Base-by-base conservation (phyloP, 306 rosid species). In the Dalbergia oliveri region DNA sequence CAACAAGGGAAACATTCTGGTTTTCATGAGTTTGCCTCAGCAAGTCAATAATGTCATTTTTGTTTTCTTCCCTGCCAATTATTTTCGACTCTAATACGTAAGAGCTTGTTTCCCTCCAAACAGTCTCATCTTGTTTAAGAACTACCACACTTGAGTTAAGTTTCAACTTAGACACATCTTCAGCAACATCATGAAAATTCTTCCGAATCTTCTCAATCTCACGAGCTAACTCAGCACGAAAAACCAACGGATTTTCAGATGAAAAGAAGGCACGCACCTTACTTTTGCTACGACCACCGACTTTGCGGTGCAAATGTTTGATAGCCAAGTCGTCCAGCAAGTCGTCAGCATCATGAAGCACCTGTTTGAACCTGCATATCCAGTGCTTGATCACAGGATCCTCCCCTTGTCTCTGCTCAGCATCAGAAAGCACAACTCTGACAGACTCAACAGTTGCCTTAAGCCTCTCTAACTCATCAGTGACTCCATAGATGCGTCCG, bases 261-360 rank as follows among this genome's bases (percentile, higher is more conserved):
- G 80, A 76, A 35, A 63, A 50, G 26, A 76, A 76, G 63, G 3
- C 16, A 4, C 80, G 37, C 15, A 76, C 72, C 72, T 76, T 6
- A 9, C 39, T 49, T 26, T 26, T 37, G 8, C 11, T 0, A 4
- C 2, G 19, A 61, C n/a, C 11, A 7, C 6, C 33, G 35, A 76
- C 61, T 5, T 76, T 66, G 58, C 16, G 37, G 3, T 23, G 16
- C 34, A 64, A 9, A 11, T 15, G 35, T 11, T 76, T 15, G 16
- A 66, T 50, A 4, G 7, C 10, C 10, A 76, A 8, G 7, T 34
- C 80, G 49, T 76, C 72, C 0, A 76, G 12, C 72, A 76, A 50
- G 49, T 76, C 26, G 2, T 76, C 72, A 0, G 63, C 80, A 63
- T 76, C 72, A 12, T 63, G 47, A 2, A 76, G 1, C 3, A 49